These are phyloP conservation scores for Mycothermus thermophilus DNA, from an alignment of 495 filamentous ascomycete genomes.

Conservation along the genomic window DNA sequence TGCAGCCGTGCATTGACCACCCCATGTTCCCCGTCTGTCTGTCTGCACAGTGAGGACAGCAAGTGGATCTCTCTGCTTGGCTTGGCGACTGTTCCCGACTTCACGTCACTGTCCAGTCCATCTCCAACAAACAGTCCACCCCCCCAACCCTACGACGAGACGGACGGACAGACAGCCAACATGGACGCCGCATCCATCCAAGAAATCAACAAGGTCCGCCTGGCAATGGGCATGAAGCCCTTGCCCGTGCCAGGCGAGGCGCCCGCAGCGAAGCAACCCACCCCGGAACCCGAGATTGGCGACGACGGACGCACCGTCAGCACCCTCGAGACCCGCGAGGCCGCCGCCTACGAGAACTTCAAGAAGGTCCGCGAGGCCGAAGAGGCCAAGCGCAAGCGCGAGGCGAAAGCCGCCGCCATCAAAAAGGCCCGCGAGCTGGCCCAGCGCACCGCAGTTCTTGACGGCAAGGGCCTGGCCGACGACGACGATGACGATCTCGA, in stretches of 20 bases:
- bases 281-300: conserved; percentile 24
- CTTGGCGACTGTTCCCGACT: neutral
- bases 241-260: conserved; percentile 62
- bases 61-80: no score
- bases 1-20: conserved; percentile 1
- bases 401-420: conserved; percentile 62
- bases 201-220: conserved; percentile 85
- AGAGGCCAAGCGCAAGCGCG: conserved; percentile 58
- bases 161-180: no score
- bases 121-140: no score
- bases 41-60: no score
- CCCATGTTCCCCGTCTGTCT: no score
- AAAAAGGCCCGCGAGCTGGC: conserved; percentile 80
- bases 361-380: conserved; percentile 39
- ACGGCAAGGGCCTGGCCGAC: conserved; percentile 69
- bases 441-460: conserved; percentile 54
- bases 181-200: conserved; percentile 86
- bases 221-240: conserved; percentile 79
- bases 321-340: conserved; percentile 70
- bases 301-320: conserved; percentile 58
- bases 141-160: no score
- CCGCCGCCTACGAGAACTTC: conserved; percentile 53
- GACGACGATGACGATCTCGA: conserved; percentile 51
- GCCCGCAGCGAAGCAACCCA: conserved; percentile 19
- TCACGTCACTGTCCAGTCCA: neutral